Base-by-base conservation (phyloP, 2,329 filamentous ascomycete species). In the Colletotrichum viniferum region DNA sequence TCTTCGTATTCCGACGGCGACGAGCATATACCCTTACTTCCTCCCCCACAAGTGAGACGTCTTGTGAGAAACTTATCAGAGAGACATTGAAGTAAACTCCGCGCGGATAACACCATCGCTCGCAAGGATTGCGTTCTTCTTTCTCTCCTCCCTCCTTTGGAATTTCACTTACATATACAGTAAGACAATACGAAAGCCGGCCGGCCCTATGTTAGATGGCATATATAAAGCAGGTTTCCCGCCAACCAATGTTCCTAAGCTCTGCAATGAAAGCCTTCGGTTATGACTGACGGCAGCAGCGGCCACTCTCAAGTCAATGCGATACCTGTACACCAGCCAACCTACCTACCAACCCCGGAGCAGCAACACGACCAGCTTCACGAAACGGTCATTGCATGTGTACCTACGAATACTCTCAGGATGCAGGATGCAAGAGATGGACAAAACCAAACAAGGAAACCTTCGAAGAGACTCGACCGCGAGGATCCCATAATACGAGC, bases 311-410 rank as follows among this genome's bases (percentile, higher is more conserved):
- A n/a, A n/a, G n/a, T n/a, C n/a, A n/a, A n/a, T n/a, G n/a, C n/a
- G n/a, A n/a, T n/a, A n/a, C n/a, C n/a, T n/a, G n/a, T 43, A 43
- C 38, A n/a, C 38, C 9, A 48, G 38, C n/a, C 38, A 48, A 0
- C 9, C 38, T 7, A 12, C 18, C 4, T 48, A 48, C 18, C 9
- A 48, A 9, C 0, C 38, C 38, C 38, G 1, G 3, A 43, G 38
- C 38, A 12, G 18, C 38, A n/a, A n/a, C 16, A n/a, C 0, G 1
- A 0, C 0, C 38, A 43, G 1, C 9, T 43, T 43, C 3, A 10
- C 18, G 18, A 12, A 12, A 4, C 38, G n/a, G 0, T 43, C 1
- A n/a, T 0, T n/a, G 0, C 18, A n/a, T 43, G 9, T 12, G 18
- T 12, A 4, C 38, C 18, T 4, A 0, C 0, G 9, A n/a, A 43